Base-by-base conservation (phyloP, 331 rosid genomes). In the Phaseolus coccineus region DNA sequence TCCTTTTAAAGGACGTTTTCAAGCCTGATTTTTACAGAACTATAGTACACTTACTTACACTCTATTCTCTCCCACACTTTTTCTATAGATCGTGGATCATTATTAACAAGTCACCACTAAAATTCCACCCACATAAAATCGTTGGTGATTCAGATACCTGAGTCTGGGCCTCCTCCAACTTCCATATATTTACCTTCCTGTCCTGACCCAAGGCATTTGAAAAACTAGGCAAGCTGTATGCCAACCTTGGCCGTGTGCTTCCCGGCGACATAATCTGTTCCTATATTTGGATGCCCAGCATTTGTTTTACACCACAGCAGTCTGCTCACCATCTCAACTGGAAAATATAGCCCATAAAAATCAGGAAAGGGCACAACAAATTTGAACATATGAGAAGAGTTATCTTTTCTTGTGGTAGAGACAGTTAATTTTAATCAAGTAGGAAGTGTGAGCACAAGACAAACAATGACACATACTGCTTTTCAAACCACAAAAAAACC, bases 1-100 rank as follows among this genome's bases (percentile, higher is more conserved):
- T 72, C 64, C 27, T 39, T 56, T 40, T 10, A 33, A 80, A 79
- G 11, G 57, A 70, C 6, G 76, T 69, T 77, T 59, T 83, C n/a
- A 30, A 78, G 44, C 85, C 83, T 80, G 74, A 69, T 55, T 74
- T 88, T 68, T 87, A 85, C 87, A 85, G 47, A 74, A 78, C 92
- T 83, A 86, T 80, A 62, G 79, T 92, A 85, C 86, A 74, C 62
- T 76, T 79, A 10, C 62, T 79, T 76, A 72, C 71, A 50, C 44
- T 39, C 56, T 78, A 59, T 39, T 70, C 39, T 63, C 82, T 59
- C 71, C 68, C 63, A 77, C 25, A 31, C 62, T 39, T 52, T 37
- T 70, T 62, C 48, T 76, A 57, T 52, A 59, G 33, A 72, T 50
- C 80, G 14, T 67, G 74, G 68, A 50, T 73, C 73, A 57, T 35